Percentiles rank a stretch among this genome's conserved stretches.
Evolutionary conservation across 2,329 filamentous ascomycete species (phyloP).

Genomic region (Cladobotryum protrusum): DNA sequence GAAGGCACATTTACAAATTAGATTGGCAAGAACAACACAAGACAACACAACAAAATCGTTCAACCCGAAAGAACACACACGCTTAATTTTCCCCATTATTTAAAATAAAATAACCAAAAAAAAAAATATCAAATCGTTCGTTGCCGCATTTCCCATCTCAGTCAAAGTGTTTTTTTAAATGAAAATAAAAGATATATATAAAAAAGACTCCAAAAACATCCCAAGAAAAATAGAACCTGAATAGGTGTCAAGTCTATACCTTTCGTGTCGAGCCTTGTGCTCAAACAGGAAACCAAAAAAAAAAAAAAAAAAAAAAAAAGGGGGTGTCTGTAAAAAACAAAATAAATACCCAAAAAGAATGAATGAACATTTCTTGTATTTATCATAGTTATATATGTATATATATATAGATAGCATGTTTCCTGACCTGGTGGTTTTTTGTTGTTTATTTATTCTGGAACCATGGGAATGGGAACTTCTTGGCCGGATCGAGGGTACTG

Average conservation of each 20-base stretch:
- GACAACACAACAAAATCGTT: not conserved
- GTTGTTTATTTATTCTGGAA: conserved; percentile 44
- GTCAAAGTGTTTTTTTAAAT: too few species aligned
- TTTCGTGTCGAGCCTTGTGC: not conserved
- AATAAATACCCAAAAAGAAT: conserved; percentile 4
- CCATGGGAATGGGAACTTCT: conserved; percentile 60
- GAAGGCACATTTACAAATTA: too few species aligned
- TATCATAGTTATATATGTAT: not conserved
- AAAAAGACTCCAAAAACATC: too few species aligned
- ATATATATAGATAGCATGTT: not conserved
- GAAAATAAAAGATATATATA: too few species aligned
- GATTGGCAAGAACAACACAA: too few species aligned
- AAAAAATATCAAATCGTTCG: not conserved
- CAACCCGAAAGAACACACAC: not conserved
- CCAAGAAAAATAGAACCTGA: too few species aligned
- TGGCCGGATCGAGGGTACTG: conserved; percentile 40
- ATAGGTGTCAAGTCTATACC: not conserved
- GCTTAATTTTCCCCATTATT: not conserved
- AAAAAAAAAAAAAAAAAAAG: not conserved
- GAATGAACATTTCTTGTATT: conserved; percentile 1
- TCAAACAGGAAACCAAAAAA: not conserved
- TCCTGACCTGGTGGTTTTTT: not conserved
- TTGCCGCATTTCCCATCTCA: too few species aligned
- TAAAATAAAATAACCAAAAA: not conserved
- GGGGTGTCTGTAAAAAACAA: not conserved